Conservation (phyloP, 192 early-diverging fungal genomes). For the Linnemannia exigua region DNA sequence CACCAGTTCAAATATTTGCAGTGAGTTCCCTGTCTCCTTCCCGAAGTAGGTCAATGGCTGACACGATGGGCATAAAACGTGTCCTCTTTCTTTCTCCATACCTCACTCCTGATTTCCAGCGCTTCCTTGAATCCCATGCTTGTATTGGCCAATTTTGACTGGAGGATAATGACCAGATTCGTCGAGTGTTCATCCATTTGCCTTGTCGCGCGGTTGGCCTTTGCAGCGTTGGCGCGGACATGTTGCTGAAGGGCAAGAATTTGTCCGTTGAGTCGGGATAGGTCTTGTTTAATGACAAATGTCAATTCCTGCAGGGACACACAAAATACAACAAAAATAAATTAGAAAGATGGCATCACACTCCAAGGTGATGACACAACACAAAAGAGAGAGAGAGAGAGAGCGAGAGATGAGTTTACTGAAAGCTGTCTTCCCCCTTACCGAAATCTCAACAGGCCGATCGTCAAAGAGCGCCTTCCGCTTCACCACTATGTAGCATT, state of each 20-base stretch:
- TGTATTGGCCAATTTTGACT: slow-evolving; percentile 92
- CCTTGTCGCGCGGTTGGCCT: slow-evolving; percentile 72
- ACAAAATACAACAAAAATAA: slow-evolving; percentile 1
- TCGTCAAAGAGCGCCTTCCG: slow-evolving; percentile 98
- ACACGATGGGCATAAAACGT: neutral
- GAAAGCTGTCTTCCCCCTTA: slow-evolving; percentile 42
- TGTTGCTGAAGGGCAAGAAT: slow-evolving; percentile 89
- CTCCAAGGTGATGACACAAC: neutral
- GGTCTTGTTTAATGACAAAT: slow-evolving; percentile 94
- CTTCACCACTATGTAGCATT: slow-evolving; percentile 78
- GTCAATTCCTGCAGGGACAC: slow-evolving; percentile 80
- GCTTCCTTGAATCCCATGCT: slow-evolving; percentile 95
- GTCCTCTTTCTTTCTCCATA: neutral
- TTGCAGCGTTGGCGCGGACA: slow-evolving; percentile 69
- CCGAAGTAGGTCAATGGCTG: neutral
- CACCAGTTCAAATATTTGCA: too few species aligned
- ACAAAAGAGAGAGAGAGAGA: neutral
- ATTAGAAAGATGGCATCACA: neutral
- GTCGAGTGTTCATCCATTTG: slow-evolving; percentile 93
- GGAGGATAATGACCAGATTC: slow-evolving; percentile 93
- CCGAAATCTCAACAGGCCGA: slow-evolving; percentile 93
- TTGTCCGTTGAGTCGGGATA: slow-evolving; percentile 92
- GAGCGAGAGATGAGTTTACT: neutral
- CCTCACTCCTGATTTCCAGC: slow-evolving; percentile 90
- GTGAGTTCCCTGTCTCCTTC: neutral